A percentile compares a stretch with the other conserved stretches of the same genome.
phyloP scores from a whole-genome alignment of 2,329 filamentous ascomycete species.

The Monilinia polystroma region DNA sequence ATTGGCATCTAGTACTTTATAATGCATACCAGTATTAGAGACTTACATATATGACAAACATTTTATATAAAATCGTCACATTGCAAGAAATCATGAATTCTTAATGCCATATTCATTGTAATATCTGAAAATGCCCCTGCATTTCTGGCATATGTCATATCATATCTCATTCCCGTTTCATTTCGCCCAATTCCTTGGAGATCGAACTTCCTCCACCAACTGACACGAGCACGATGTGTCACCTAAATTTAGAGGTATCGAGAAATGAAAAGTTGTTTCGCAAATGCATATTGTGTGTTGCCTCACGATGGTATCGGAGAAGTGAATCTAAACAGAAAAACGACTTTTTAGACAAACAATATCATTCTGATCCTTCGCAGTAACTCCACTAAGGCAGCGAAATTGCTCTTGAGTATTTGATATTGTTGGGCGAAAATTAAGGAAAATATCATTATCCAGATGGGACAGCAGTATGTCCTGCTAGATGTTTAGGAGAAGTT shows the following conservation, averaged over 20 bases:
- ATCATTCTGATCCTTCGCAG: conserved; percentile 32
- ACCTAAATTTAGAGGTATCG: conserved; percentile 24
- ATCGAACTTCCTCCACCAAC: conserved; percentile 21
- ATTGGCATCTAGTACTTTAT: neutral
- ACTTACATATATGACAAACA: neutral
- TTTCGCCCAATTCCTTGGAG: conserved; percentile 4
- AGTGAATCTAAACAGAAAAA: conserved; percentile 37
- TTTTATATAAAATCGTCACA: neutral
- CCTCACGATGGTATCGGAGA: conserved; percentile 33
- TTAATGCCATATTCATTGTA: conserved; percentile 19
- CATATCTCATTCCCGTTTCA: conserved; percentile 11
- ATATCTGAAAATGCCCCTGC: conserved; percentile 17
- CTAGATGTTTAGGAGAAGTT: conserved; percentile 10
- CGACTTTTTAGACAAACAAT: conserved; percentile 37
- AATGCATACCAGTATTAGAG: neutral
- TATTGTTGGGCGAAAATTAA: conserved; percentile 24
- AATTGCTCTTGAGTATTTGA: conserved; percentile 27
- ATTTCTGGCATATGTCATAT: conserved; percentile 16
- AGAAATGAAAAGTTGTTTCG: conserved; percentile 28
- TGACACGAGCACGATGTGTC: conserved; percentile 16
- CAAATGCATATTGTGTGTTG: conserved; percentile 35
- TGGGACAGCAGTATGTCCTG: conserved; percentile 21
- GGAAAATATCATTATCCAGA: conserved; percentile 34
- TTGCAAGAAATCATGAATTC: conserved; percentile 5
- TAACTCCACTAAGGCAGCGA: conserved; percentile 35